Evolutionary conservation across 2,329 filamentous ascomycete species (phyloP).

Genomic region (Cercospora canescens): DNA sequence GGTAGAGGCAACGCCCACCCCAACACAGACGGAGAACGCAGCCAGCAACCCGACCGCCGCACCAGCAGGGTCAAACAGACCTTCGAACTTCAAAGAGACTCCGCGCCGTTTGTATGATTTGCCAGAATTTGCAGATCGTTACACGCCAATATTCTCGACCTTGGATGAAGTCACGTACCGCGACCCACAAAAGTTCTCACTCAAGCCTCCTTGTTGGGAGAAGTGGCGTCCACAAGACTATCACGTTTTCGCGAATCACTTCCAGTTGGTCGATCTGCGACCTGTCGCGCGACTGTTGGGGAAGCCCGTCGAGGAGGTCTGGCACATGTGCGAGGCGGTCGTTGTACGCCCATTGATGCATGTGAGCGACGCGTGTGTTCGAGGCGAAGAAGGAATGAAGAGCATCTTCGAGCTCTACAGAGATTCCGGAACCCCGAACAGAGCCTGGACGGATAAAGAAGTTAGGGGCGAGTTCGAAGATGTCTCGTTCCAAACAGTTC

Average conservation of each 20-base stretch:
- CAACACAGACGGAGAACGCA: not conserved
- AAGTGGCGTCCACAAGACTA: conserved; percentile 22
- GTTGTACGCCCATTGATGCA: conserved; percentile 22
- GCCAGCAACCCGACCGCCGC: not conserved
- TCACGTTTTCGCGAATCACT: conserved; percentile 15
- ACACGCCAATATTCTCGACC: conserved; percentile 8
- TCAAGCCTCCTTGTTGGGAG: conserved; percentile 27
- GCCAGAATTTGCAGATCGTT: conserved; percentile 11
- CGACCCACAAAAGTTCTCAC: conserved; percentile 23
- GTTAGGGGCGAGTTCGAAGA: conserved; percentile 7
- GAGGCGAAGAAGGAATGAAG: conserved; percentile 22
- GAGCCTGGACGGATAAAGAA: conserved; percentile 7
- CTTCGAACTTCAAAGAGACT: not conserved
- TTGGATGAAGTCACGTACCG: conserved; percentile 7
- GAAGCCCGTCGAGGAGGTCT: conserved; percentile 26
- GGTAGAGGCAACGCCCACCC: not conserved
- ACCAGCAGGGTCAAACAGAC: not conserved
- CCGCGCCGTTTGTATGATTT: not conserved
- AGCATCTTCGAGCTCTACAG: conserved; percentile 11
- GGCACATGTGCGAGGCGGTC: conserved; percentile 19
- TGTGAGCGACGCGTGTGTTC: conserved; percentile 13
- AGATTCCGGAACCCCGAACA: conserved; percentile 1
- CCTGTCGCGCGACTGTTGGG: conserved; percentile 16
- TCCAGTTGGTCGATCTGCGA: conserved; percentile 18
- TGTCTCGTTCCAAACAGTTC: conserved; percentile 1